Base-by-base conservation (phyloP, 495 filamentous ascomycete species). In the Extremus antarcticus region DNA sequence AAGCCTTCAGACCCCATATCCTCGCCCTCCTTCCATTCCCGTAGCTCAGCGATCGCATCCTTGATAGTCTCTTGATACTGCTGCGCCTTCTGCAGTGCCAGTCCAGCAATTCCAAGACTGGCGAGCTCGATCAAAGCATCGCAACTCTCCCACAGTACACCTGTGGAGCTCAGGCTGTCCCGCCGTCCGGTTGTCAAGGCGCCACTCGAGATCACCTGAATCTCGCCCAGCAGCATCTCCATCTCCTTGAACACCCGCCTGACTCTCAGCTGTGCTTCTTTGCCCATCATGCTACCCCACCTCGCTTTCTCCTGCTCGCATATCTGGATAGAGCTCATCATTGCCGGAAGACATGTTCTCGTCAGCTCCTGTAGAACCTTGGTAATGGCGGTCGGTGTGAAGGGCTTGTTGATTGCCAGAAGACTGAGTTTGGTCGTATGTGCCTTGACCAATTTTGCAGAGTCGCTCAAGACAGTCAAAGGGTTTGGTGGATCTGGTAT, bases 381-480 rank as follows among this genome's bases (percentile, higher is more conserved):
- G 45, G 55, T 67, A 25, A 92, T 78, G 15, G 87, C 90, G 0
- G 85, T 79, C 3, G 84, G 80, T 0, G 89, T 89, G 67, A 94
- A 92, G 0, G 90, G 90, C 16, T 83, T 77, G 53, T 83, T 92
- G 61, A 94, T 86, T 1, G 90, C 77, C 1, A 95, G 77, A 16
- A 95, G 81, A 0, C 86, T 88, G 22, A 95, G 76, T 49, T 92
- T 94, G 29, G 90, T 95, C 4, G 82, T 78, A 62, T 94, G 88
- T 0, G 90, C 85, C 63, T 77, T 81, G 45, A 95, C 79, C 2
- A 88, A 73, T 21, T 72, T 74, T 1, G 85, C 76, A 0, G 82
- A 76, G 60, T 83, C 78, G 59, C 77, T 75, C 19, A 90, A 80
- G 51, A 90, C 73, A 66, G 74, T 57, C 62, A 87, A 74, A 29